Evolutionary conservation across 169 alveolate species (phyloP).

Genomic region (Plasmodium vivax): DNA sequence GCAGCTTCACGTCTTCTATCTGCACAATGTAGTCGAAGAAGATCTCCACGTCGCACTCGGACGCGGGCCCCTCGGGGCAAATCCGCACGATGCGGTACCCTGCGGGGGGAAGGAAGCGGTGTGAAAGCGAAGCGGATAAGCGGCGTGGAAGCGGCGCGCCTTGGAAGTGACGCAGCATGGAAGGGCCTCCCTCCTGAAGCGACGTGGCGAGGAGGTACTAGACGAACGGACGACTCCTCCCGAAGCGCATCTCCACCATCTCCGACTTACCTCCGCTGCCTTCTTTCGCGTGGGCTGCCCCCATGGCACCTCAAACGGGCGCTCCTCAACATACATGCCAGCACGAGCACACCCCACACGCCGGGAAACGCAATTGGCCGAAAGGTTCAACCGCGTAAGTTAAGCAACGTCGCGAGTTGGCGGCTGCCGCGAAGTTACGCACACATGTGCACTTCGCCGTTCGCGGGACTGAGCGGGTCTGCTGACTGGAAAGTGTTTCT

Average conservation of each 20-base stretch:
- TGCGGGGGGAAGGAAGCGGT: neutral
- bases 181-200: neutral
- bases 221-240: neutral
- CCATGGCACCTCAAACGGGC: neutral
- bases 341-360: neutral
- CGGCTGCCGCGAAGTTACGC: neutral
- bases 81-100: slow-evolving; percentile 58
- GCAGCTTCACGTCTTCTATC: slow-evolving; percentile 75
- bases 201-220: neutral
- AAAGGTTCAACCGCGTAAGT: neutral
- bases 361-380: neutral
- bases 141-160: neutral
- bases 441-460: neutral
- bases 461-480: neutral
- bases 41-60: slow-evolving; percentile 77
- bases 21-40: slow-evolving; percentile 84
- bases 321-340: neutral
- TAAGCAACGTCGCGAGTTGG: neutral
- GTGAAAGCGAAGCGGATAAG: neutral
- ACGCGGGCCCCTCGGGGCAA: slow-evolving; percentile 33
- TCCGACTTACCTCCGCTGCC: neutral
- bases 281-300: neutral
- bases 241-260: neutral
- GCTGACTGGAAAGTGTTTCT: neutral
- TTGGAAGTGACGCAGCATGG: neutral